Base-by-base conservation (phyloP, 106 monocot genomes). In the Iris macrosiphon region DNA sequence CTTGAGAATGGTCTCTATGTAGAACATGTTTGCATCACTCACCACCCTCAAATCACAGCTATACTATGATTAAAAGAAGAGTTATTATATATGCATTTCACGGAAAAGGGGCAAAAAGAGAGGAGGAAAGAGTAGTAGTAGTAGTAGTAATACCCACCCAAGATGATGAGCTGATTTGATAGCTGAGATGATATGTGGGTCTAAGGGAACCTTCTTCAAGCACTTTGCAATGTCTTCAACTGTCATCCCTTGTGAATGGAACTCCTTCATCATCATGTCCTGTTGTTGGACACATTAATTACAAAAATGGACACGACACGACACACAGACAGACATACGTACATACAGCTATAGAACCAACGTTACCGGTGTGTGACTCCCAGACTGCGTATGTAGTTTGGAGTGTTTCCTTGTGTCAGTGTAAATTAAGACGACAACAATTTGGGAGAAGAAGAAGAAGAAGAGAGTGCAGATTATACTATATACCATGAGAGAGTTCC, bases 1-100 rank as follows among this genome's bases (percentile, higher is more conserved):
- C 31, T 79, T 62, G 27, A 96, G 82, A 7, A 96, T 72, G 1
- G 79, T 85, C 54, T 75, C 82, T 10, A 96, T 89, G 68, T 75
- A 96, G 66, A 96, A 82, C 4, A 9, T 0, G 25, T 96, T 96
- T 32, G 95, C 95, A 54, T 96, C 95, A 63, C 95, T 96, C 38
- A 89, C 82, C 12, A 96, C 34, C 58, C 77, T 79, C 59, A 96
- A 46, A 28, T 96, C 95, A 49, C 89, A 96, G 62, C 95, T 89
- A 70, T 35, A 35, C 34, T 32, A 19, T 7, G 2, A 9, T 5
- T 3, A 18, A 32, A 3, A 52, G 1, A 4, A 52, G 9, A 32
- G 10, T 35, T 6, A 35, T 6, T 35, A 35, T 4, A 4, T 10
- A 35, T 35, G 34, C 4, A 35, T 35, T 10, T 35, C 10, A 35